Percentiles rank a stretch among this genome's conserved stretches.
Conservation (phyloP, 202 grass and related monocot species). For the Brachypodium distachyon region DNA sequence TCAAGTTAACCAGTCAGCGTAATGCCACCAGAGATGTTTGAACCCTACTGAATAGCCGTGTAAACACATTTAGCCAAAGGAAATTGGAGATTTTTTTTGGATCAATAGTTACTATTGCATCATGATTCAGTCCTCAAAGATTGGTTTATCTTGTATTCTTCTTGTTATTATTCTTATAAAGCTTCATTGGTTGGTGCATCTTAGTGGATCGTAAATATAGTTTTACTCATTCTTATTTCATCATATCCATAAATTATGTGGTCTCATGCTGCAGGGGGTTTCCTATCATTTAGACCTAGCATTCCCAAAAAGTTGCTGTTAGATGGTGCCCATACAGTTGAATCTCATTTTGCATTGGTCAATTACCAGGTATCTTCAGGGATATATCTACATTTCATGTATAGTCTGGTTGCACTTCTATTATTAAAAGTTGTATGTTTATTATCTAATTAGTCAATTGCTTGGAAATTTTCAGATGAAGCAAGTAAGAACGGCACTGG, state of each 20-base stretch:
- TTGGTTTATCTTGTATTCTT: neutral
- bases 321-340: slow-evolving; percentile 69
- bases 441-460: slow-evolving; percentile 23
- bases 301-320: slow-evolving; percentile 84
- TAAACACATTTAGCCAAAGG: neutral
- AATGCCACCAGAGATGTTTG: neutral
- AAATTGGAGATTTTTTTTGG: neutral
- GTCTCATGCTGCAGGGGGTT: slow-evolving; percentile 59
- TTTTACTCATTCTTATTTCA: neutral
- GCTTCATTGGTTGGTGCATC: neutral
- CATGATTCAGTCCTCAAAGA: neutral
- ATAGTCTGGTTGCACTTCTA: neutral
- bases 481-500: slow-evolving; percentile 85
- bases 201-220: neutral
- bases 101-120: neutral
- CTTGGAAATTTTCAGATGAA: slow-evolving; percentile 70
- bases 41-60: neutral
- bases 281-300: slow-evolving; percentile 79
- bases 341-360: slow-evolving; percentile 81
- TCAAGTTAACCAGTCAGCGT: neutral
- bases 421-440: neutral
- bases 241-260: slow-evolving; percentile 10
- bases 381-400: slow-evolving; percentile 2
- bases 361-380: slow-evolving; percentile 77
- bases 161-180: neutral